These are phyloP conservation scores for Mallotus japonicus DNA, from an alignment of 441 rosid species.

Conservation along the genomic window DNA sequence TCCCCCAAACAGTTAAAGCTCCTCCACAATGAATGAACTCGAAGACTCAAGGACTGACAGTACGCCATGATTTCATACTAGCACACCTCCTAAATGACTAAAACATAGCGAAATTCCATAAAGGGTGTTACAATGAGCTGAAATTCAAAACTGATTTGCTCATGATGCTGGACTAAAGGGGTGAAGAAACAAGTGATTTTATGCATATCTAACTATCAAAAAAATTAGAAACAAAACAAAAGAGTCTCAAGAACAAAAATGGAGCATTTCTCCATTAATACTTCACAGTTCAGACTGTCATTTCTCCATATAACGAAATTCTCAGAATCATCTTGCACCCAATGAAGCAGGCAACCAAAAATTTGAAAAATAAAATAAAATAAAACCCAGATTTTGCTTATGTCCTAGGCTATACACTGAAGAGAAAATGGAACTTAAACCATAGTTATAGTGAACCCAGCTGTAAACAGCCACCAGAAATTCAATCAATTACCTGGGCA, in stretches of 20 bases:
- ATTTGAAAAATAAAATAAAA: too few relatives aligned
- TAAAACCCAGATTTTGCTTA: too few relatives aligned
- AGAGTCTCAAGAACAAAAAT: not conserved
- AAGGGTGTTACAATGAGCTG: not conserved
- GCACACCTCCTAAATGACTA: not conserved
- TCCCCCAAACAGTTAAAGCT: constrained; percentile 31
- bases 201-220: not conserved
- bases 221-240: not conserved
- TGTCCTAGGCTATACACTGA: too few relatives aligned
- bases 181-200: not conserved
- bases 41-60: constrained; percentile 35
- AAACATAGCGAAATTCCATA: not conserved
- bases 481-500: too few relatives aligned
- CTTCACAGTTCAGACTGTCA: too few relatives aligned
- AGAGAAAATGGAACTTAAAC: not conserved
- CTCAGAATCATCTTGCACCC: too few relatives aligned
- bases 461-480: too few relatives aligned
- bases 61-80: constrained; percentile 42
- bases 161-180: not conserved
- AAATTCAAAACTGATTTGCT: not conserved
- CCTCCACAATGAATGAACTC: constrained; percentile 38
- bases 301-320: too few relatives aligned
- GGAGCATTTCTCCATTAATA: too few relatives aligned
- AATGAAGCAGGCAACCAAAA: not conserved
- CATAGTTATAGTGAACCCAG: too few relatives aligned